These are phyloP conservation scores for Pistacia vera DNA, from an alignment of 345 rosid genomes.

Conservation along the genomic window DNA sequence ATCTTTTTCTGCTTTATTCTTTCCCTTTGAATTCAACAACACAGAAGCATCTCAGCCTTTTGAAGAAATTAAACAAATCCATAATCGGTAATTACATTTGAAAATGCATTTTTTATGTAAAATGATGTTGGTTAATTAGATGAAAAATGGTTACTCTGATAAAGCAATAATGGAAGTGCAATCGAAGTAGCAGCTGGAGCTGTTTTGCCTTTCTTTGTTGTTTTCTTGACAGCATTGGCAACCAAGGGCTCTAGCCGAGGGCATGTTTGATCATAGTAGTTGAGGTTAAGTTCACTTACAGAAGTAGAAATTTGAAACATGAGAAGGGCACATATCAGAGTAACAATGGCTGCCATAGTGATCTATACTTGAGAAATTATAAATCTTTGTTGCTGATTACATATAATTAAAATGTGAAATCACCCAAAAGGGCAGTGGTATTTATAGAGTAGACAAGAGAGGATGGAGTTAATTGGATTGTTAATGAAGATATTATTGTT, in stretches of 20 bases:
- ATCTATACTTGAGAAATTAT: background rate
- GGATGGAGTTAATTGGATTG: constrained; percentile 32
- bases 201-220: constrained; percentile 63
- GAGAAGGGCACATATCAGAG: constrained; percentile 21
- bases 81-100: too few relatives aligned
- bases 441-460: constrained; percentile 20
- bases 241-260: constrained; percentile 60
- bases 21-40: constrained; percentile 64
- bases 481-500: constrained; percentile 47
- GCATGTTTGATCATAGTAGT: constrained; percentile 62
- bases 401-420: background rate
- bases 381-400: too few relatives aligned
- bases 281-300: constrained; percentile 53
- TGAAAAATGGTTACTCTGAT: constrained; percentile 45
- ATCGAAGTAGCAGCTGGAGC: constrained; percentile 84
- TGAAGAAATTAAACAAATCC: background rate
- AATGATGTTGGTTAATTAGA: too few relatives aligned
- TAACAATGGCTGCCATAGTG: constrained; percentile 31
- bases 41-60: constrained; percentile 95
- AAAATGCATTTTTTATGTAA: too few relatives aligned
- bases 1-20: constrained; percentile 78
- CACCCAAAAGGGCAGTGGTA: constrained; percentile 5
- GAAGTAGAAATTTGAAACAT: constrained; percentile 29
- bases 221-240: constrained; percentile 55
- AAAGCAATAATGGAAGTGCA: constrained; percentile 92